Evolutionary conservation across 805 yeast species (phyloP).

Genomic region (Danielia reshetovae): DNA sequence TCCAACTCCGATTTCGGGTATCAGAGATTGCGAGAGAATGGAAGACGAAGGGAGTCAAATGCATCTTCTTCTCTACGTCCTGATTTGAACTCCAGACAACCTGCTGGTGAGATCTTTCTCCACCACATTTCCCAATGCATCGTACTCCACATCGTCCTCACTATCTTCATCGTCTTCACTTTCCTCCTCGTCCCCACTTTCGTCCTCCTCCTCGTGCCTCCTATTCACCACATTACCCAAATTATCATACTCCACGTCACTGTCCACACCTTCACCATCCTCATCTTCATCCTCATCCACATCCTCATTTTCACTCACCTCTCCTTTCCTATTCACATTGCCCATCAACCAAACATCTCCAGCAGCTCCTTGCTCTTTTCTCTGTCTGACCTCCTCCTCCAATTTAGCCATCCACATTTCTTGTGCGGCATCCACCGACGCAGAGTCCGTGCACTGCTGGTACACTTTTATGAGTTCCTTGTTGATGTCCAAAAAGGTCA

Average conservation of each 20-base stretch:
- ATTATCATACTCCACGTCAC: conserved; percentile 11
- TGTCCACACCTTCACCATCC: conserved; percentile 15
- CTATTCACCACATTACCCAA: conserved; percentile 11
- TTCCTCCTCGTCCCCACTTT: conserved; percentile 6
- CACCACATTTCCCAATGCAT: conserved; percentile 20
- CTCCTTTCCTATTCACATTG: conserved; percentile 54
- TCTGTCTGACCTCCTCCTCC: conserved; percentile 60
- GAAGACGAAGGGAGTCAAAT: too few species aligned
- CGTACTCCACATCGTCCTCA: conserved; percentile 16
- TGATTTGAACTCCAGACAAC: too few species aligned
- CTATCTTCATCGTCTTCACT: conserved; percentile 19
- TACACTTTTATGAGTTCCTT: conserved; percentile 72
- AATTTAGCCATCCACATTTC: conserved; percentile 65
- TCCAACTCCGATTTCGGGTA: too few species aligned
- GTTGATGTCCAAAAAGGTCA: conserved; percentile 79
- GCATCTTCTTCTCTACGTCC: too few species aligned
- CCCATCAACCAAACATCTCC: conserved; percentile 78
- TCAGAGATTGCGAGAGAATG: too few species aligned
- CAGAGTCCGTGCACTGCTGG: conserved; percentile 76
- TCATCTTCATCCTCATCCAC: conserved; percentile 15
- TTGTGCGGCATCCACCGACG: conserved; percentile 68
- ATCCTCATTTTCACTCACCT: conserved; percentile 14
- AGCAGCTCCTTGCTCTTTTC: conserved; percentile 49
- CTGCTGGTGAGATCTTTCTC: too few species aligned
- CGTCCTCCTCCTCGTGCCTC: conserved; percentile 11